phyloP scores from a whole-genome alignment of 225 moss, liverwort and hornwort genomes.

The Pleurozium schreberi region DNA sequence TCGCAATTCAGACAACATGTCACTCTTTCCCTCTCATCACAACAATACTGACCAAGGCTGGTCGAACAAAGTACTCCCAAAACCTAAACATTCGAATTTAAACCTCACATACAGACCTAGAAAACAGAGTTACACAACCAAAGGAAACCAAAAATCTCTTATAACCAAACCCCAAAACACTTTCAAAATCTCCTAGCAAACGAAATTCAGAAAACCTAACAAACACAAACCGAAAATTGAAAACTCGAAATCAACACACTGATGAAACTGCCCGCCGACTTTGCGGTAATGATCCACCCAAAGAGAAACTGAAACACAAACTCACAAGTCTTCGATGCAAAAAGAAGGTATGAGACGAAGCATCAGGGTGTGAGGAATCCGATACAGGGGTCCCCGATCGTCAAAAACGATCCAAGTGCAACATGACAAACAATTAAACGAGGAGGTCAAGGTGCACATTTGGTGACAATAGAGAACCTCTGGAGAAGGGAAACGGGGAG shows the following conservation, averaged over 20 bases:
- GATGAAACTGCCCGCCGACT: background rate
- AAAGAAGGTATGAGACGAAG: background rate
- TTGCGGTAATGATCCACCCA: background rate
- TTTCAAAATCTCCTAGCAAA: background rate
- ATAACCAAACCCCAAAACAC: background rate
- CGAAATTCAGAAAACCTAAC: background rate
- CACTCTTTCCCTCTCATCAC: background rate
- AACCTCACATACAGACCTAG: background rate
- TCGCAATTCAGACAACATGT: background rate
- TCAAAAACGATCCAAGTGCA: background rate
- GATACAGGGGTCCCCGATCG: background rate
- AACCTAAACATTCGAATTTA: background rate
- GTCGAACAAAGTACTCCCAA: background rate
- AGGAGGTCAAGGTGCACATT: background rate
- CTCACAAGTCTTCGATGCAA: no score
- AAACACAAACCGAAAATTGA: background rate
- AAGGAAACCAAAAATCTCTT: background rate
- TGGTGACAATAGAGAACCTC: background rate
- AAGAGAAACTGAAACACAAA: background rate
- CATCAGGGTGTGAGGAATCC: background rate
- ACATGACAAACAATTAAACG: background rate
- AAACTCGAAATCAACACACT: background rate
- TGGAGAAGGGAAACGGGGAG: background rate
- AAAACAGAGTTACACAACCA: background rate
- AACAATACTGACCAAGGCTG: background rate